Base-by-base conservation (phyloP, 106 monocot species). In the Platanthera guangdongensis region DNA sequence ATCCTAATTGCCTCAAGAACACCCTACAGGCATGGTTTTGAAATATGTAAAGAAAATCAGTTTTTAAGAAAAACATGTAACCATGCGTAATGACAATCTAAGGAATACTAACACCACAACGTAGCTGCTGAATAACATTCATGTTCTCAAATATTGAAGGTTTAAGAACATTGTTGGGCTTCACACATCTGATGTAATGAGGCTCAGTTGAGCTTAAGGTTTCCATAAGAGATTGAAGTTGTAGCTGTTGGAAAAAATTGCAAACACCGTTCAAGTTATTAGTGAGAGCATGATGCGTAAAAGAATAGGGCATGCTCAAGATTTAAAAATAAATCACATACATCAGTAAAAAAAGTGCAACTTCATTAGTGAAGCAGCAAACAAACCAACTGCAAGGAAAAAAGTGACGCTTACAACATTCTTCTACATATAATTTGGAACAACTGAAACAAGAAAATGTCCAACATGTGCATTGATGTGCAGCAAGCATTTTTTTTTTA, bases 1-100 rank as follows among this genome's bases (percentile, higher is more conserved):
- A 94, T 94, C 69, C 94, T 78, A 78, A 94, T 94, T 80, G 94
- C 94, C 83, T 94, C 94, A 81, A 94, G 94, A 74, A 94, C 94
- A 83, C 94, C 94, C 94, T 94, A 81, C 13, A 54, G 8, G 59
- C 48, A 78, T n/a, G 19, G 50, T 69, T 30, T 16, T 49, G 45
- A 49, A 71, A 62, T 62, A 25, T 15, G n/a, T 45, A 55, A 68
- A 55, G 25, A 30, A 64, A 75, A 6, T 78, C 62, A 80, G 52
- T 76, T 51, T 53, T 13, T 22, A 55, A 19, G 3, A 32, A 16
- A 55, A n/a, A 28, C 59, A 71, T 60, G 72, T 51, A 81, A 76
- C 12, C 45, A 59, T 39, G 12, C 21, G 10, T 60, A 30, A 19
- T 7, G 45, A 21, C 6, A 2, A 8, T 49, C 39, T 21, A n/a